Percentiles rank a stretch among this genome's conserved stretches.
These are phyloP conservation scores for Bipolaris zeicola DNA, from an alignment of 2,329 filamentous ascomycete species.

Conservation along the genomic window DNA sequence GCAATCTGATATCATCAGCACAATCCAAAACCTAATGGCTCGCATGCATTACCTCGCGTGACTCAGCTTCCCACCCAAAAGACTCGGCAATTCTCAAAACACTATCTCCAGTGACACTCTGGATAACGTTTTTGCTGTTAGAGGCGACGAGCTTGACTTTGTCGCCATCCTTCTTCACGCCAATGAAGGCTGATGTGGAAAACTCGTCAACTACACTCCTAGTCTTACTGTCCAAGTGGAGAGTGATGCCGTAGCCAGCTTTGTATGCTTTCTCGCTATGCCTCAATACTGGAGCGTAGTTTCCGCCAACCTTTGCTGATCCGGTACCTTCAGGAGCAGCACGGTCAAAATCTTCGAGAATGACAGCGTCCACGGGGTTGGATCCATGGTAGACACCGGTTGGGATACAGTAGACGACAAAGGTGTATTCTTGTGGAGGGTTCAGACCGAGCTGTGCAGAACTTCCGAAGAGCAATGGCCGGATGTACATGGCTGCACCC, in stretches of 20 bases:
- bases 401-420: constrained; percentile 86
- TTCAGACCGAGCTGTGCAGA: constrained; percentile 84
- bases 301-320: constrained; percentile 91
- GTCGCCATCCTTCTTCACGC: constrained; percentile 67
- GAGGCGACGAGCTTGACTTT: constrained; percentile 80
- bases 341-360: constrained; percentile 92
- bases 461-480: constrained; percentile 85
- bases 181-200: constrained; percentile 91
- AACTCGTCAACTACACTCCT: constrained; percentile 93
- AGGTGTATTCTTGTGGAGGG: constrained; percentile 90
- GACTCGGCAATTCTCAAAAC: constrained; percentile 75
- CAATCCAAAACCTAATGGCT: neutral
- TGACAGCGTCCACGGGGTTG: constrained; percentile 82
- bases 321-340: constrained; percentile 90
- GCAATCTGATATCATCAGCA: constrained; percentile 58
- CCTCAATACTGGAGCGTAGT: constrained; percentile 89
- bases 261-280: constrained; percentile 81
- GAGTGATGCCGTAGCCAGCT: constrained; percentile 88
- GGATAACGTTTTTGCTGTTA: constrained; percentile 84
- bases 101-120: constrained; percentile 82
- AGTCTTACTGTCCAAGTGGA: constrained; percentile 86
- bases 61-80: constrained; percentile 85
- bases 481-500: constrained; percentile 89
- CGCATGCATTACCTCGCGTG: constrained; percentile 62
- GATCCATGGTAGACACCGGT: constrained; percentile 94